Base-by-base conservation (phyloP, 2,329 filamentous ascomycete species). In the Coleophoma eucalyptorum region DNA sequence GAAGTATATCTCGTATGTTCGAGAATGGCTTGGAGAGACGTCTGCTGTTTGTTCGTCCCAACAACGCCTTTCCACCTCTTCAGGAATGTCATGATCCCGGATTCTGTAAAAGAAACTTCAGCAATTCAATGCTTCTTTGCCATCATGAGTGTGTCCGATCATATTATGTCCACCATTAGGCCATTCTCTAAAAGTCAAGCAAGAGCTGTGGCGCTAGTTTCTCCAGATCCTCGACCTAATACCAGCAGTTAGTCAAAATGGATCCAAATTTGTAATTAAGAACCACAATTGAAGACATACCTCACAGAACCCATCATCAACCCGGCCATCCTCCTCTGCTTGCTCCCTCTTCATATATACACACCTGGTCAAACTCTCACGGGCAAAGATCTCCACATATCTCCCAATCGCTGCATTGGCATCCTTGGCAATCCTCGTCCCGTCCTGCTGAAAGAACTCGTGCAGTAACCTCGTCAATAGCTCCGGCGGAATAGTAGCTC, bases 341-440 rank as follows among this genome's bases (percentile, higher is more conserved):
- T 38, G 13, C 68, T 75, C 70, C 38, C 67, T 74, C 64, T 86
- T 85, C 73, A 90, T 87, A 52, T 84, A 83, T 10, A 84, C 81
- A 37, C 89, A 85, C 63, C 93, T 73, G 15, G 90, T 90, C 65
- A 97, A 84, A 1, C 90, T 90, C 72, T 97, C 93, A 55, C 88
- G 79, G 48, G 96, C 87, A 70, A 97, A 97, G 0, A 93, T 82
- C 68, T 97, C 90, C 69, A 97, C 79, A 66, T 97, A 97, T 70
- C 87, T 90, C 13, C 84, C 87, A 52, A 92, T 80, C 1, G 91
- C 81, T 6, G 74, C 78, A 65, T 92, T 89, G 4, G 90, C 90
- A 62, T 91, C 88, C 60, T 82, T 85, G 7, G 85, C 84, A 57
- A 96, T 84, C 58, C 86, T 78, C 20, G 87, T 92, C 50, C 80